Percentiles rank a stretch among this genome's conserved stretches.
These are phyloP conservation scores for Camellia lanceoleosa DNA, from an alignment of 148 eudicot species.

Conservation along the genomic window DNA sequence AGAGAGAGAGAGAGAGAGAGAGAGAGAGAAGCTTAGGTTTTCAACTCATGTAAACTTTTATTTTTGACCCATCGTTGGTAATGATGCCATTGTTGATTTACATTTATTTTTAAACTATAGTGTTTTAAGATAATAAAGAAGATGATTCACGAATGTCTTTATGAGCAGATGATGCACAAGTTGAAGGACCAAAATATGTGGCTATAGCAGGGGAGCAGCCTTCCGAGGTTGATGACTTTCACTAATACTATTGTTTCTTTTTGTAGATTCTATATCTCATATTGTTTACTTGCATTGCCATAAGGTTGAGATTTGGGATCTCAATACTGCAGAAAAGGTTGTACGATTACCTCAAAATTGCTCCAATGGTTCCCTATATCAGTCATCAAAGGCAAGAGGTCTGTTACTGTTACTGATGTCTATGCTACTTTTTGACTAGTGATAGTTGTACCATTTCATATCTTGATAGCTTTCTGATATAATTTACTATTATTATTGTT, in stretches of 20 bases:
- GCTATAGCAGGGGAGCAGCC: conserved; percentile 77
- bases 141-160: not conserved
- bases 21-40: not conserved
- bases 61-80: not conserved
- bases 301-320: conserved; percentile 97
- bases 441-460: not conserved
- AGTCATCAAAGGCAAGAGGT: conserved; percentile 56
- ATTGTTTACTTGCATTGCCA: conserved; percentile 17
- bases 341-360: conserved; percentile 40
- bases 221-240: conserved; percentile 51
- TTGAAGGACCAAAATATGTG: conserved; percentile 50
- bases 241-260: not conserved
- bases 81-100: not conserved
- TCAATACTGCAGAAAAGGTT: conserved; percentile 62
- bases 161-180: conserved; percentile 30
- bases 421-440: conserved; percentile 13
- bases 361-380: conserved; percentile 26
- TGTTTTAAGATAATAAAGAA: not conserved
- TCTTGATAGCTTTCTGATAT: not conserved
- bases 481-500: not conserved
- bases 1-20: no score
- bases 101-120: not conserved
- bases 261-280: conserved; percentile 4
- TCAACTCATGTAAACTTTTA: not conserved
- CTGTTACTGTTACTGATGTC: conserved; percentile 6